phyloP scores from a whole-genome alignment of 371 early-diverging fungal genomes.

The Parasitella parasitica region DNA sequence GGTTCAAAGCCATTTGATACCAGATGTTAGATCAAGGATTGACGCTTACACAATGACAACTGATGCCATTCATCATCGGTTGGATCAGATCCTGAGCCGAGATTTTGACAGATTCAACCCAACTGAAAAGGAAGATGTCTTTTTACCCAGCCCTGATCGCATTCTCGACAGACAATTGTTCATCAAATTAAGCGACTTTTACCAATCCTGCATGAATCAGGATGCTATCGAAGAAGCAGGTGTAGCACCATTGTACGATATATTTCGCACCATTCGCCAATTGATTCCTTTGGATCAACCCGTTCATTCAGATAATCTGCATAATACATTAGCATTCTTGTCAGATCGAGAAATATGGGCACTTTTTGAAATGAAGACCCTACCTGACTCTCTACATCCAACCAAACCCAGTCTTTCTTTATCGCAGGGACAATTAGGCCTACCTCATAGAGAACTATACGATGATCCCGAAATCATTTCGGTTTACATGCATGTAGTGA shows the following conservation, averaged over 20 bases:
- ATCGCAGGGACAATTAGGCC: slow-evolving; percentile 41
- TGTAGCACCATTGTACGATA: slow-evolving; percentile 36
- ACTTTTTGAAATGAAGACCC: slow-evolving; percentile 35
- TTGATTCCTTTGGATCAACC: neutral
- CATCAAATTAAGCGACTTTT: slow-evolving; percentile 45
- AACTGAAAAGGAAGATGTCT: neutral
- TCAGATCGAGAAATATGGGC: slow-evolving; percentile 24
- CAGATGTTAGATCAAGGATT: slow-evolving; percentile 27
- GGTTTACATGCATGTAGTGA: slow-evolving; percentile 36
- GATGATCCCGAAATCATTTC: slow-evolving; percentile 29
- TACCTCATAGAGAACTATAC: slow-evolving; percentile 56
- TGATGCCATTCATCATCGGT: slow-evolving; percentile 14
- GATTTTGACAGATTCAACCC: neutral
- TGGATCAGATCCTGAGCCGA: slow-evolving; percentile 21
- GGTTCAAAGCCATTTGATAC: slow-evolving; percentile 27
- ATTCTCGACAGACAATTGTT: slow-evolving; percentile 44
- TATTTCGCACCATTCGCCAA: slow-evolving; percentile 33
- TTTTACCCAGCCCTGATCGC: slow-evolving; percentile 34
- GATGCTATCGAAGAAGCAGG: slow-evolving; percentile 25
- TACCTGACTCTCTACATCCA: slow-evolving; percentile 5
- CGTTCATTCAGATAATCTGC: slow-evolving; percentile 7
- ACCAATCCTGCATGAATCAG: slow-evolving; percentile 56
- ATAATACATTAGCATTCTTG: slow-evolving; percentile 13
- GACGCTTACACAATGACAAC: slow-evolving; percentile 13
- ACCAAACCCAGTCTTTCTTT: slow-evolving; percentile 24